Conservation (phyloP, 1,139 yeast genomes). For the Suhomyces panamericanus region DNA sequence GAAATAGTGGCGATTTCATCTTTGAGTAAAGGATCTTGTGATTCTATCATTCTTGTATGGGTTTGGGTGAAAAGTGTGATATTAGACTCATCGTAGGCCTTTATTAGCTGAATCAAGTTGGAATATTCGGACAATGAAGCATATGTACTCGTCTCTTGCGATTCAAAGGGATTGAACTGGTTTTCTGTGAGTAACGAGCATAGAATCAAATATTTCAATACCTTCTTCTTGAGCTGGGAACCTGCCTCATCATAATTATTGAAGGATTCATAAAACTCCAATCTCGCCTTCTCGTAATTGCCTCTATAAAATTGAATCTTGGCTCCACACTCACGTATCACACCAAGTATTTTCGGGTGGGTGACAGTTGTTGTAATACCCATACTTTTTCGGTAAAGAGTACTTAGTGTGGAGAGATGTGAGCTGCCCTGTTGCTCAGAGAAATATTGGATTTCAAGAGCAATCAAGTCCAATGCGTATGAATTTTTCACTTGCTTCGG, state of each 20-base stretch:
- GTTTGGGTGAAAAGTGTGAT: conserved; percentile 23
- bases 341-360: conserved; percentile 72
- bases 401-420: conserved; percentile 43
- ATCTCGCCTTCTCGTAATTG: conserved; percentile 61
- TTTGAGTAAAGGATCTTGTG: conserved; percentile 24
- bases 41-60: conserved; percentile 17
- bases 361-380: conserved; percentile 63
- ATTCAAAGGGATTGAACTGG: conserved; percentile 66
- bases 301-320: conserved; percentile 61
- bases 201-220: conserved; percentile 62
- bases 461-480: conserved; percentile 60
- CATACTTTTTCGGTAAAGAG: conserved; percentile 50
- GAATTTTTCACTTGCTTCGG: conserved; percentile 48
- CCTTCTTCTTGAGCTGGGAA: conserved; percentile 52
- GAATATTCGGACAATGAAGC: conserved; percentile 38
- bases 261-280: conserved; percentile 70
- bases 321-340: conserved; percentile 75
- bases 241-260: conserved; percentile 82
- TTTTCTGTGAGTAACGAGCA: conserved; percentile 65
- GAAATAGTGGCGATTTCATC: conserved; percentile 38
- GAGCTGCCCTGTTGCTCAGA: conserved; percentile 26
- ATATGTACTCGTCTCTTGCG: conserved; percentile 56
- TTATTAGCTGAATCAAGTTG: conserved; percentile 30
- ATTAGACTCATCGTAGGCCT: conserved; percentile 34
- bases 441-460: conserved; percentile 60